Conservation (phyloP, 164 flowering plant species). For the Chimonanthus salicifolius region DNA sequence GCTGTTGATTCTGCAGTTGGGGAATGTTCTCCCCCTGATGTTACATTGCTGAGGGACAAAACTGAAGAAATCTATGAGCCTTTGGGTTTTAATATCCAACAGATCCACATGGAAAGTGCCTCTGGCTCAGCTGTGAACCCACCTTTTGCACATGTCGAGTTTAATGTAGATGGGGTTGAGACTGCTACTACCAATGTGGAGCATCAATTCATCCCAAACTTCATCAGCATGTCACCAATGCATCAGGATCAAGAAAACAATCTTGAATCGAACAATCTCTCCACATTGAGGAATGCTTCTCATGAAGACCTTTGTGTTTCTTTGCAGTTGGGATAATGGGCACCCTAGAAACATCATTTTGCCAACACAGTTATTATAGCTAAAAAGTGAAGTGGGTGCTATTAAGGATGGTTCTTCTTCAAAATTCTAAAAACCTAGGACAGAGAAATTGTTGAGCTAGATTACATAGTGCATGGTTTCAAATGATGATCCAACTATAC, state of each 20-base stretch:
- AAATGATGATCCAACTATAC: background rate
- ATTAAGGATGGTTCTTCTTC: background rate
- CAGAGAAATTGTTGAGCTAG: background rate
- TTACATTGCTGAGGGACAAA: conserved; percentile 39
- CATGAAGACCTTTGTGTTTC: conserved; percentile 61
- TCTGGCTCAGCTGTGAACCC: conserved; percentile 29
- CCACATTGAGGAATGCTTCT: conserved; percentile 44
- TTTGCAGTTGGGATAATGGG: conserved; percentile 76
- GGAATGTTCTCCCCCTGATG: conserved; percentile 67
- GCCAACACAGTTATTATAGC: conserved; percentile 24
- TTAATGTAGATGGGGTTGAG: conserved; percentile 38
- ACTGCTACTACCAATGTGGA: conserved; percentile 44
- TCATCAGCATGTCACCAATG: conserved; percentile 26
- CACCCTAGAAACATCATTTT: conserved; percentile 52
- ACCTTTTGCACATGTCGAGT: conserved; percentile 28
- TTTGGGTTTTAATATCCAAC: conserved; percentile 50
- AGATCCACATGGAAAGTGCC: conserved; percentile 40
- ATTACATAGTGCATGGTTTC: conserved; percentile 1
- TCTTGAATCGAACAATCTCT: conserved; percentile 37
- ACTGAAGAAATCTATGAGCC: conserved; percentile 51
- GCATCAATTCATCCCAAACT: conserved; percentile 80
- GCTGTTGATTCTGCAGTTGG: conserved; percentile 66
- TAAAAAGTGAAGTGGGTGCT: conserved; percentile 22
- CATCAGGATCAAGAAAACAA: conserved; percentile 30
- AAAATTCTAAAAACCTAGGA: background rate